Evolutionary conservation across 1,139 yeast genomes (phyloP).

Genomic region (Magnusiomyces suaveolens): DNA sequence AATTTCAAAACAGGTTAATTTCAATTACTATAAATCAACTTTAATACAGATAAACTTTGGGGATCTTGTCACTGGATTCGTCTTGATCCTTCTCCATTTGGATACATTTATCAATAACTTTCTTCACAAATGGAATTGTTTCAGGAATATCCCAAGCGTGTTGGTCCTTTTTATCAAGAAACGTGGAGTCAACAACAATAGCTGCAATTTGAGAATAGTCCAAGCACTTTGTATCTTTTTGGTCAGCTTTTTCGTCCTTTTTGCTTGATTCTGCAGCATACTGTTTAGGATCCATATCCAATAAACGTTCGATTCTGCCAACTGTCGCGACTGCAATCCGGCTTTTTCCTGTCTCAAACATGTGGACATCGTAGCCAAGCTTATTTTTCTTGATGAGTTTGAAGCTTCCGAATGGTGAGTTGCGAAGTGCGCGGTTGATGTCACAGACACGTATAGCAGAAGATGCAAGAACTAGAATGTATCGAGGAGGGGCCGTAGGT

Average conservation of each 20-base stretch:
- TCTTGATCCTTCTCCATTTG: neutral
- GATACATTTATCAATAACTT: neutral
- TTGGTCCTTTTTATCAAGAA: conserved; percentile 53
- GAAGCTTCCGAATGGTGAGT: conserved; percentile 38
- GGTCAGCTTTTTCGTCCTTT: neutral
- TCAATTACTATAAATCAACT: too few species aligned
- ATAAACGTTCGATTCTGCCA: conserved; percentile 45
- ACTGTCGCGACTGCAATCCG: conserved; percentile 59
- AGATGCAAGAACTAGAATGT: conserved; percentile 48
- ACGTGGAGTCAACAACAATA: conserved; percentile 54
- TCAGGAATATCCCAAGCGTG: conserved; percentile 49
- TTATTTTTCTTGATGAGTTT: conserved; percentile 62
- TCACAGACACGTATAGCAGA: conserved; percentile 72
- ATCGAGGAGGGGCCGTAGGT: conserved; percentile 11
- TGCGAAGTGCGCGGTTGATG: conserved; percentile 48
- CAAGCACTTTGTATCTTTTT: neutral
- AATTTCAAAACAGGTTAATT: too few species aligned
- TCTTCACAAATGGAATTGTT: conserved; percentile 24
- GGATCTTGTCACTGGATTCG: neutral
- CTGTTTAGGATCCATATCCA: conserved; percentile 30
- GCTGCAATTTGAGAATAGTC: conserved; percentile 30
- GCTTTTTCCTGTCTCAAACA: conserved; percentile 42
- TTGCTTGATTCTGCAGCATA: conserved; percentile 14
- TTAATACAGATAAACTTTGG: neutral
- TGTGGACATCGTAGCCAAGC: conserved; percentile 46